Conservation (phyloP, 768 basidiomycete species). For the Xerocomus spinulosus region DNA sequence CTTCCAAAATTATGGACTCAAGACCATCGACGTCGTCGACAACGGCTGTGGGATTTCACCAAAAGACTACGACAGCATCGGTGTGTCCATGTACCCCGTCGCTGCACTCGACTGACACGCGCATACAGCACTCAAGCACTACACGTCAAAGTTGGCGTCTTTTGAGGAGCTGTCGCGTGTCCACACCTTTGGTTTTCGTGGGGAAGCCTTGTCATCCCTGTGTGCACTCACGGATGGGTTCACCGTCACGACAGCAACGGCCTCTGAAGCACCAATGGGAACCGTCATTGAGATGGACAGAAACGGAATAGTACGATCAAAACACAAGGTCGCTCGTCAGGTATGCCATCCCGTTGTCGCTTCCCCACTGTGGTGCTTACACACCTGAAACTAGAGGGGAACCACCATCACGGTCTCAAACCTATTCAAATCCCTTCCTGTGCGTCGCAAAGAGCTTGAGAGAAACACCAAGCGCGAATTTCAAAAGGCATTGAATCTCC, state of each 20-base stretch:
- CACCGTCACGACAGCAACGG: conserved; percentile 4
- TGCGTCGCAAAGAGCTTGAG: conserved; percentile 88
- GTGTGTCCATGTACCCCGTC: conserved; percentile 37
- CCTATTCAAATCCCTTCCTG: conserved; percentile 80
- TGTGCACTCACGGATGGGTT: conserved; percentile 68
- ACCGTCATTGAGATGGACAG: conserved; percentile 69
- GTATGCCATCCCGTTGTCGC: conserved; percentile 36
- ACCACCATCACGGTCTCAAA: conserved; percentile 73
- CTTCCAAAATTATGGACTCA: conserved; percentile 84
- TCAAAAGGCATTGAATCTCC: conserved; percentile 71
- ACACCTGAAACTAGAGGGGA: conserved; percentile 67
- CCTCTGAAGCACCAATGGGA: conserved; percentile 67
- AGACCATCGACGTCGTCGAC: conserved; percentile 82
- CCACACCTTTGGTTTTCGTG: conserved; percentile 87
- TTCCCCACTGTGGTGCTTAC: background rate
- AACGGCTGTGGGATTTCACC: conserved; percentile 85
- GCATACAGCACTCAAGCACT: conserved; percentile 72
- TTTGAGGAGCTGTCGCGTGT: conserved; percentile 69
- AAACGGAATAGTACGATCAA: conserved; percentile 54
- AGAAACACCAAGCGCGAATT: conserved; percentile 88
- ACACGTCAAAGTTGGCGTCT: conserved; percentile 83
- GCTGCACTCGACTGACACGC: background rate
- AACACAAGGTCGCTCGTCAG: conserved; percentile 69
- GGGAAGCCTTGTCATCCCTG: conserved; percentile 91
- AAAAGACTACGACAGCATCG: conserved; percentile 72